Evolutionary conservation across 768 basidiomycete species (phyloP).

Genomic region (Dentipellis sp.): DNA sequence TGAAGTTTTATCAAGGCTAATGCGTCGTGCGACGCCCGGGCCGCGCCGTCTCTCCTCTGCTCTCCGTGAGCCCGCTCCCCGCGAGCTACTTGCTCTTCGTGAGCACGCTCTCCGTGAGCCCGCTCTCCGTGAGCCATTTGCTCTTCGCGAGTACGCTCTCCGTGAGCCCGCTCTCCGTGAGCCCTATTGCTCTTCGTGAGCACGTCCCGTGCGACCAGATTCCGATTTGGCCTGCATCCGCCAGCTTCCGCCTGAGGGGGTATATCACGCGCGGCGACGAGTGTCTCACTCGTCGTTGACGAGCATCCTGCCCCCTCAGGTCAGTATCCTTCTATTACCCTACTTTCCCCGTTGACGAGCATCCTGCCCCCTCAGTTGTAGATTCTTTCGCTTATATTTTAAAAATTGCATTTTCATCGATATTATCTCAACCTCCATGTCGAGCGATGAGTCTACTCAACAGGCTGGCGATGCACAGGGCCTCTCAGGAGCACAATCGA

Average conservation of each 20-base stretch:
- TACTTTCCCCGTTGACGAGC: not conserved
- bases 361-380: not conserved
- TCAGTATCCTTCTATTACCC: not conserved
- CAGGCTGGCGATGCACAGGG: too few species aligned
- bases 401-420: not conserved
- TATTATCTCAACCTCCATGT: not conserved
- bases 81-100: too few species aligned
- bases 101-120: not conserved
- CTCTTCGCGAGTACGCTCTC: not conserved
- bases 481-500: too few species aligned
- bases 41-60: too few species aligned
- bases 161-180: not conserved
- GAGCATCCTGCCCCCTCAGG: not conserved
- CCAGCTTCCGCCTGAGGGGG: not conserved
- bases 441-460: too few species aligned
- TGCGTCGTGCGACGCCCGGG: too few species aligned
- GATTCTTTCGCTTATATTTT: not conserved
- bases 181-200: not conserved
- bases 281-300: not conserved
- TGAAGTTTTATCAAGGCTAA: too few species aligned
- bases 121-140: not conserved
- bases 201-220: not conserved
- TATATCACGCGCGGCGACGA: not conserved
- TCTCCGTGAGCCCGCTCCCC: too few species aligned
- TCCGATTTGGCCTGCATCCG: not conserved